Evolutionary conservation across 441 rosid genomes (phyloP).

Genomic region (Mallotus japonicus): DNA sequence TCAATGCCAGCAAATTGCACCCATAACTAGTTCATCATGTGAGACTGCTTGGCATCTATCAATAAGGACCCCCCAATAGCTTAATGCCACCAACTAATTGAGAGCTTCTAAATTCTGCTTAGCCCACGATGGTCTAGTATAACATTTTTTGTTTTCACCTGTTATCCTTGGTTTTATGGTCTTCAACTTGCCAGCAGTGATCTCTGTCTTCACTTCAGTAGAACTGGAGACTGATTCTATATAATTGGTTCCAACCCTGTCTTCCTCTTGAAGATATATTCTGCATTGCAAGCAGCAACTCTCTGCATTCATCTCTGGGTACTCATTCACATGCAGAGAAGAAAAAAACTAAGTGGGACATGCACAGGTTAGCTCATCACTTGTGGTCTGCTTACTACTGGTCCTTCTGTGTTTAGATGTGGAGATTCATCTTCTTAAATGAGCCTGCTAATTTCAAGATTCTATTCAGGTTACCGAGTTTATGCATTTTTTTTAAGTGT

Average conservation of each 20-base stretch:
- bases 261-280: too few relatives aligned
- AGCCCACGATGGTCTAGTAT: background rate
- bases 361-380: too few relatives aligned
- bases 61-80: background rate
- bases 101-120: background rate
- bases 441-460: background rate
- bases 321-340: background rate
- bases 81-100: background rate
- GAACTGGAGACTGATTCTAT: background rate
- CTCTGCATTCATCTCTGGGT: too few relatives aligned
- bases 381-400: too few relatives aligned
- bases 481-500: too few relatives aligned
- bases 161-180: background rate
- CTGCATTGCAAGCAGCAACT: too few relatives aligned
- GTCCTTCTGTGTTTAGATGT: too few relatives aligned
- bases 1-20: background rate
- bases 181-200: too few relatives aligned
- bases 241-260: background rate
- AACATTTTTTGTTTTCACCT: background rate
- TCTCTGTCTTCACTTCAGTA: background rate
- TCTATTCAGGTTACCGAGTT: background rate
- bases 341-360: background rate
- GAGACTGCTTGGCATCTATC: background rate
- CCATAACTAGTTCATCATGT: slow-evolving; percentile 11
- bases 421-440: too few relatives aligned